Evolutionary conservation across 1,284 basidiomycete species (phyloP).

Genomic region (Papiliotrema nemorosa): DNA sequence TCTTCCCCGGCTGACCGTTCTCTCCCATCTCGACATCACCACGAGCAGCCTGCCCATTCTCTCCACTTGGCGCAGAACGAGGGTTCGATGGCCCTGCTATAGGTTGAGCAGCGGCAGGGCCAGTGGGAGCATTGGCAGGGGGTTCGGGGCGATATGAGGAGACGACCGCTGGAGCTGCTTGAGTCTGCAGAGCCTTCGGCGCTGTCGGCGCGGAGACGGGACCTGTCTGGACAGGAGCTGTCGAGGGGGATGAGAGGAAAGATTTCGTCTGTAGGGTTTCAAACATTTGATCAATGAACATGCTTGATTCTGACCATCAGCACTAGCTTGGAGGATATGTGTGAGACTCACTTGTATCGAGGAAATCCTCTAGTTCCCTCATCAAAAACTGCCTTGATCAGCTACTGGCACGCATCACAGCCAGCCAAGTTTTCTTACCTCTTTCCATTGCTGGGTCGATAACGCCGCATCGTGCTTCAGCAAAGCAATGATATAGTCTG

Average conservation of each 20-base stretch:
- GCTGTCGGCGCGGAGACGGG: slow-evolving; percentile 24
- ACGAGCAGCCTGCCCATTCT: background rate
- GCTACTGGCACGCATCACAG: background rate
- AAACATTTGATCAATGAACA: slow-evolving; percentile 82
- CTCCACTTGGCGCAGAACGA: background rate
- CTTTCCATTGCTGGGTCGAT: slow-evolving; percentile 73
- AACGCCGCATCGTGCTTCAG: slow-evolving; percentile 75
- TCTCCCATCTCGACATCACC: slow-evolving; percentile 27
- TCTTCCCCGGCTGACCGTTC: slow-evolving; percentile 1
- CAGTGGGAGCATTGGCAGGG: slow-evolving; percentile 5
- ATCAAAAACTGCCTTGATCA: slow-evolving; percentile 54
- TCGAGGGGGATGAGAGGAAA: slow-evolving; percentile 57
- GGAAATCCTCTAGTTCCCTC: slow-evolving; percentile 80
- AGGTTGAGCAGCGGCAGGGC: slow-evolving; percentile 3
- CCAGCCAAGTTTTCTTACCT: slow-evolving; percentile 46
- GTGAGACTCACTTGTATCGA: slow-evolving; percentile 74
- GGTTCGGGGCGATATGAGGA: slow-evolving; percentile 24
- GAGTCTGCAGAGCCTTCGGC: slow-evolving; percentile 23
- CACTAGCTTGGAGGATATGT: background rate
- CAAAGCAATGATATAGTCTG: slow-evolving; percentile 92
- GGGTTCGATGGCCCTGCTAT: background rate
- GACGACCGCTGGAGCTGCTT: slow-evolving; percentile 17
- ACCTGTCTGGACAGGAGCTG: slow-evolving; percentile 21
- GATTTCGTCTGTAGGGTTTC: slow-evolving; percentile 74
- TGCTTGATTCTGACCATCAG: slow-evolving; percentile 57